phyloP scores from a whole-genome alignment of 2,329 filamentous ascomycete species.

The Cladophialophora bantiana region DNA sequence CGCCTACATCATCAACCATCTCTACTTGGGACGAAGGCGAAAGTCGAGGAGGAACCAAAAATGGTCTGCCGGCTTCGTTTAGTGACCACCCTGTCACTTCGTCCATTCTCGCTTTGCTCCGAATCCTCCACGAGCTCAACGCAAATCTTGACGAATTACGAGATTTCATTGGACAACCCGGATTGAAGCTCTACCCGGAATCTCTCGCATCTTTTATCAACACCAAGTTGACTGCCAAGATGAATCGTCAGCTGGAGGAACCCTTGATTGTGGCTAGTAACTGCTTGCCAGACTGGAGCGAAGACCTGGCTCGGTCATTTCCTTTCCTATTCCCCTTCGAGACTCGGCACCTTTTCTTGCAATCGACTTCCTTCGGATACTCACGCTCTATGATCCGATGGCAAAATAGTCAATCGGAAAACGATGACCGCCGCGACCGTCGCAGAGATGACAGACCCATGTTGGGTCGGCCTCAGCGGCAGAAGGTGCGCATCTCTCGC shows the following conservation, averaged over 20 bases:
- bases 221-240: conserved; percentile 95
- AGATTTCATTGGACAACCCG: conserved; percentile 62
- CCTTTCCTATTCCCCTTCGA: conserved; percentile 98
- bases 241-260: conserved; percentile 96
- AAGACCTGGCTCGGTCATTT: conserved; percentile 90
- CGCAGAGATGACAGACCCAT: conserved; percentile 88
- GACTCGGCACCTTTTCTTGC: conserved; percentile 92
- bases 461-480: conserved; percentile 86
- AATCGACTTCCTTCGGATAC: conserved; percentile 98
- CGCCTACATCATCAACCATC: conserved; percentile 74
- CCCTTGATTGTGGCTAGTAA: conserved; percentile 96
- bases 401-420: conserved; percentile 87
- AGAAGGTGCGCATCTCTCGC: conserved; percentile 97
- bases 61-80: conserved; percentile 74
- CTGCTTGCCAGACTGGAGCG: conserved; percentile 93
- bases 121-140: conserved; percentile 91
- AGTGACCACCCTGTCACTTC: conserved; percentile 83
- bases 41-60: conserved; percentile 55
- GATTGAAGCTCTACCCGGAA: conserved; percentile 75
- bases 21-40: conserved; percentile 17
- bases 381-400: conserved; percentile 96
- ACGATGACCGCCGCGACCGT: conserved; percentile 80
- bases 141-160: conserved; percentile 91
- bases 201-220: conserved; percentile 95
- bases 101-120: conserved; percentile 84